phyloP scores from a whole-genome alignment of 768 basidiomycete species.

The Suillus plorans region DNA sequence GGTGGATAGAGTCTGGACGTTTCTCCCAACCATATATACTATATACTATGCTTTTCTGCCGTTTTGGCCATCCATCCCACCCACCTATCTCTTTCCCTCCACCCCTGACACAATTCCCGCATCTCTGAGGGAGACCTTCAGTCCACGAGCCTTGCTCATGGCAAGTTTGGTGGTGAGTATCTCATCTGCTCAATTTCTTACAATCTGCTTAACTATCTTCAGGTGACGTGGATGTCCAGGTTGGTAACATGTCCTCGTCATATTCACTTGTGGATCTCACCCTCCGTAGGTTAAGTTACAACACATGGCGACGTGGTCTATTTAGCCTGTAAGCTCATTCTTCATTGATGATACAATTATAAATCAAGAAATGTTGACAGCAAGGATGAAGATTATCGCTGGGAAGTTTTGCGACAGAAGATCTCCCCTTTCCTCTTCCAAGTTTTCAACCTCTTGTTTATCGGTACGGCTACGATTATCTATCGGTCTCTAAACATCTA shows the following conservation, averaged over 20 bases:
- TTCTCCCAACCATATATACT: conserved; percentile 80
- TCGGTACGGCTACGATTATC: conserved; percentile 43
- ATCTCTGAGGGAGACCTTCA: conserved; percentile 44
- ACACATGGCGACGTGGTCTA: conserved; percentile 82
- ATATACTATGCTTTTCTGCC: conserved; percentile 82
- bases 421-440: conserved; percentile 57
- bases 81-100: conserved; percentile 49
- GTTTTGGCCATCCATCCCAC: conserved; percentile 41
- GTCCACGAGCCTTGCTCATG: conserved; percentile 76
- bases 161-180: conserved; percentile 56
- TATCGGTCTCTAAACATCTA: neutral
- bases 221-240: conserved; percentile 65
- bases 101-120: conserved; percentile 46
- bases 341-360: neutral
- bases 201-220: conserved; percentile 4
- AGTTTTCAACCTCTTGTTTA: conserved; percentile 63
- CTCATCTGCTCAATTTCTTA: neutral
- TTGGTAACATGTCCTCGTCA: conserved; percentile 15
- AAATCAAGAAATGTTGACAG: conserved; percentile 34
- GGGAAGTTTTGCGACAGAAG: conserved; percentile 70
- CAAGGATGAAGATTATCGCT: conserved; percentile 90
- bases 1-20: conserved; percentile 82
- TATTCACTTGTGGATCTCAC: conserved; percentile 1
- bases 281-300: conserved; percentile 60
- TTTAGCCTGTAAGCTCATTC: conserved; percentile 57